phyloP scores from a whole-genome alignment of 2,329 filamentous ascomycete species.

The Botrytis galanthina region DNA sequence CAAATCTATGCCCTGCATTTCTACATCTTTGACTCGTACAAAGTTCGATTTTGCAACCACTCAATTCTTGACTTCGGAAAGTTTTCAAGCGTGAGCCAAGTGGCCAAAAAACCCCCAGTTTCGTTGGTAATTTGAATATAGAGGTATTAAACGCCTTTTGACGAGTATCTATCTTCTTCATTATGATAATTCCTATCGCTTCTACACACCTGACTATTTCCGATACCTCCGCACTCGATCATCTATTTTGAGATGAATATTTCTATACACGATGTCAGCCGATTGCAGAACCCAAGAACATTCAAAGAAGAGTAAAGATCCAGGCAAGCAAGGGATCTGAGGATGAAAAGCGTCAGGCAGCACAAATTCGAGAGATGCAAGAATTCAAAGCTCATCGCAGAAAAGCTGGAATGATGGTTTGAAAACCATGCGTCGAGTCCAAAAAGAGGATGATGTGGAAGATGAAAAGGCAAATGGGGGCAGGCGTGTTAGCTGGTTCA shows the following conservation, averaged over 20 bases:
- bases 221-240: not conserved
- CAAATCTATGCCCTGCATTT: not conserved
- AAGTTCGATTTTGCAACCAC: not conserved
- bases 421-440: not conserved
- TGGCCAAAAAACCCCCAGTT: not conserved
- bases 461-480: not conserved
- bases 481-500: not conserved
- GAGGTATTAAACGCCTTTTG: not conserved
- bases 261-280: not conserved
- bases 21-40: not conserved
- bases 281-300: fast-evolving
- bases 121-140: not conserved
- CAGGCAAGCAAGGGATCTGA: not conserved
- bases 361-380: not conserved
- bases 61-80: not conserved
- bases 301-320: not conserved
- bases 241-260: not conserved
- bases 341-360: not conserved
- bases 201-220: not conserved
- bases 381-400: fast-evolving
- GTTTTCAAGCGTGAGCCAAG: not conserved
- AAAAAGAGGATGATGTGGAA: not conserved
- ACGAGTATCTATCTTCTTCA: not conserved
- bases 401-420: not conserved
- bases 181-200: not conserved